These are phyloP conservation scores for Moesziomyces parantarcticus DNA, from an alignment of 1,284 basidiomycete species.

Conservation along the genomic window DNA sequence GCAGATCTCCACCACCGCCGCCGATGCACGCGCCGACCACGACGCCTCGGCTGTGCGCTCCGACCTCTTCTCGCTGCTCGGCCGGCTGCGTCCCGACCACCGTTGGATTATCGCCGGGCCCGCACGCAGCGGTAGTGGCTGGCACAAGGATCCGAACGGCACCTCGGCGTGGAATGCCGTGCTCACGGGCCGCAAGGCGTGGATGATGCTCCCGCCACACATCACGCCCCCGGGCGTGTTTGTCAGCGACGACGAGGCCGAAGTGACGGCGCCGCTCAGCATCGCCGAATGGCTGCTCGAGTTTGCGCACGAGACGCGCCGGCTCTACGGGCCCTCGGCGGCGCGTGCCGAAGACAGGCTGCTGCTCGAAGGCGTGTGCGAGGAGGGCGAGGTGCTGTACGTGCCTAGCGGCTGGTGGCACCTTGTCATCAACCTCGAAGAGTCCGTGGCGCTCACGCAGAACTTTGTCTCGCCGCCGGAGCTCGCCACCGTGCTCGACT, in stretches of 20 bases:
- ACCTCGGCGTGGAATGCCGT: slow-evolving; percentile 70
- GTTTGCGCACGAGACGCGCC: slow-evolving; percentile 67
- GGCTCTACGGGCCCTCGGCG: slow-evolving; percentile 62
- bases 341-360: slow-evolving; percentile 28
- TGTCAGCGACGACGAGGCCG: slow-evolving; percentile 67
- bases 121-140: slow-evolving; percentile 56
- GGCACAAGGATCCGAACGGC: slow-evolving; percentile 68
- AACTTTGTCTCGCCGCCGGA: slow-evolving; percentile 70
- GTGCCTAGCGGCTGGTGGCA: slow-evolving; percentile 67
- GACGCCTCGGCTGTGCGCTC: slow-evolving; percentile 42
- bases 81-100: slow-evolving; percentile 55
- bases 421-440: slow-evolving; percentile 59
- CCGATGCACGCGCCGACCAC: slow-evolving; percentile 24
- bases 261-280: slow-evolving; percentile 68
- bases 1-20: slow-evolving; percentile 33
- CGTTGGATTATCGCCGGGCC: slow-evolving; percentile 65
- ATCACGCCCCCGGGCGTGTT: slow-evolving; percentile 69
- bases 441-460: slow-evolving; percentile 69
- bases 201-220: slow-evolving; percentile 70
- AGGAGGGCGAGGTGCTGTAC: slow-evolving; percentile 68
- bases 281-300: slow-evolving; percentile 69
- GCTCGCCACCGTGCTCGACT: slow-evolving; percentile 68
- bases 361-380: slow-evolving; percentile 69
- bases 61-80: slow-evolving; percentile 60
- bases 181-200: slow-evolving; percentile 67